Evolutionary conservation across 192 early-diverging fungal genomes (phyloP), one percentile per base, ranked within the genome.

Genomic region (Chytriomyces hyalinus): DNA sequence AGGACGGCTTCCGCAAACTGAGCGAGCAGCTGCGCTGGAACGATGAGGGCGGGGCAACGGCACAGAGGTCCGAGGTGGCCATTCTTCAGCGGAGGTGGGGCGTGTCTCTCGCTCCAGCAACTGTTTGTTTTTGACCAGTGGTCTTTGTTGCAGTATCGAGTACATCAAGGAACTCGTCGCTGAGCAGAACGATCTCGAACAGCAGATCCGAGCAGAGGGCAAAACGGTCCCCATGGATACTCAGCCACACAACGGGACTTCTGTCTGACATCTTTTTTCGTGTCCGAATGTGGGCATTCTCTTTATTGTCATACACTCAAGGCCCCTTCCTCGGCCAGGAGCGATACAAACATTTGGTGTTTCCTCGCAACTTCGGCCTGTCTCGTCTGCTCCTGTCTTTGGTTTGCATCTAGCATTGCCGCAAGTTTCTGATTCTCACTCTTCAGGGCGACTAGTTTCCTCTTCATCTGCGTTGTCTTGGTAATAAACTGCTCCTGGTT

Each of bases 1-100:
- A 94, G 13, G 77, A 89, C 22, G 96, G 96, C 9, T 96, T 96
- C 81, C 94, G 96, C 80, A 91, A 93, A 74, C 89, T 98, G 65
- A 91, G 94, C 48, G 92, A 93, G 70, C 59, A 73, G 60, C 71
- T 73, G 6, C 6, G 17, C 26, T 73, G 71, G 71, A 43, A 9
- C 9, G 71, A 73, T 60, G 71, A 73, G 44, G 71, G 36, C 59
- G 53, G 71, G 43, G 26, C n/a, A 8, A 10, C 57, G 60, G 45
- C 71, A 43, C 95, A 95, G 82, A 87, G 92, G 57, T 92, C 91
- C 75, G 94, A 95, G 78, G 94, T 92, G 5, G 83, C 94, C 51
- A 96, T 97, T 71, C 81, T 96, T 67, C 93, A 95, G 78, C 93
- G 80, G 62, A 75, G 22, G n/a, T 67, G 43, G 17, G 20, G n/a